phyloP scores from a whole-genome alignment of 345 rosid species.

The Eucalyptus polybractea region DNA sequence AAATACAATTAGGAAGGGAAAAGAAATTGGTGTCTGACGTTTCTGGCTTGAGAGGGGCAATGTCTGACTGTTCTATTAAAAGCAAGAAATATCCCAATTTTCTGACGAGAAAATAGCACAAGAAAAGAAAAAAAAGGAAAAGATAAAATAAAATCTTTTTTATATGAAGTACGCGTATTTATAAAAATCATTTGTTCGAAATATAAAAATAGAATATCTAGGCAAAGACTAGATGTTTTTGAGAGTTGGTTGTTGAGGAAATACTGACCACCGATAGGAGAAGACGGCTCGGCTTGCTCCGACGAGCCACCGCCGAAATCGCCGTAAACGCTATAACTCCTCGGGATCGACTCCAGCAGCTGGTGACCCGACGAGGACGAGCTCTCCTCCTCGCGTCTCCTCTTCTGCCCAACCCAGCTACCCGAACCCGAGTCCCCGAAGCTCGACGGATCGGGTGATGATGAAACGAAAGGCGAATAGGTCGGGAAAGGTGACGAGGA shows the following conservation, averaged over 20 bases:
- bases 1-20: neutral
- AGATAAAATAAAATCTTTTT: neutral
- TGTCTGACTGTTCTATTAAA: neutral
- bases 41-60: neutral
- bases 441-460: neutral
- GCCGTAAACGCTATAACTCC: neutral
- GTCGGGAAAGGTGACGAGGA: neutral
- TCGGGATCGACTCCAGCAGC: neutral
- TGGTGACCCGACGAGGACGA: neutral
- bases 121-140: neutral
- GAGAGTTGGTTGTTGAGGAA: neutral
- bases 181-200: neutral
- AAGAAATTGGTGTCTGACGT: neutral
- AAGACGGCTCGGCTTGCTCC: neutral
- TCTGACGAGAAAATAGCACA: neutral
- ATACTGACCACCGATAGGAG: neutral
- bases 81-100: neutral
- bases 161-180: neutral
- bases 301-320: neutral
- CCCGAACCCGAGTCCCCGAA: neutral
- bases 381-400: neutral
- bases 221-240: neutral
- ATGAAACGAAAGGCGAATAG: neutral
- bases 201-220: neutral
- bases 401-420: neutral